These are phyloP conservation scores for Crotalaria pallida DNA, from an alignment of 306 rosid species.

Conservation along the genomic window DNA sequence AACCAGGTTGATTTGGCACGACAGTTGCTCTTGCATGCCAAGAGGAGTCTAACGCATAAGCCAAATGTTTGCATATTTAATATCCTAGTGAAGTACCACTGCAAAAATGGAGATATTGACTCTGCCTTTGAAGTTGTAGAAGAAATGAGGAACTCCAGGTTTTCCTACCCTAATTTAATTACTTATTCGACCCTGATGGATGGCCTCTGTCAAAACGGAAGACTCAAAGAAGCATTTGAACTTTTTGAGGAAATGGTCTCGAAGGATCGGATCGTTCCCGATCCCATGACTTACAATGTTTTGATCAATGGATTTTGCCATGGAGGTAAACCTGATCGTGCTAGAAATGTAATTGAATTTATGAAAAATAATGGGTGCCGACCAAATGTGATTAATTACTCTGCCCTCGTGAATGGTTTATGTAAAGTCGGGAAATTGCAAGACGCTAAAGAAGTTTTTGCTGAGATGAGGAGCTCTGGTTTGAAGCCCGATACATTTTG, in stretches of 20 bases:
- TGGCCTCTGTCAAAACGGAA: conserved; percentile 68
- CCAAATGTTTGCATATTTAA: conserved; percentile 80
- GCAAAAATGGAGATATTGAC: conserved; percentile 66
- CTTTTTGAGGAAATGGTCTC: conserved; percentile 79
- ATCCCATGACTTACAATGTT: conserved; percentile 65
- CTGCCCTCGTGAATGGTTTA: conserved; percentile 62
- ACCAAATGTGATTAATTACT: conserved; percentile 67
- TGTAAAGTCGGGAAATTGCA: conserved; percentile 49
- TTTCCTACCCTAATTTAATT: conserved; percentile 65
- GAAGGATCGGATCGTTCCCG: conserved; percentile 58
- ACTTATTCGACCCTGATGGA: conserved; percentile 80
- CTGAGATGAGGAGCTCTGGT: conserved; percentile 55
- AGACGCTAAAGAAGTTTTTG: conserved; percentile 53
- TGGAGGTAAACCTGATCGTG: conserved; percentile 56
- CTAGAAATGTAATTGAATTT: conserved; percentile 56
- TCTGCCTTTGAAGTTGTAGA: conserved; percentile 71
- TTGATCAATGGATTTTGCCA: conserved; percentile 73
- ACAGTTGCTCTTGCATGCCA: conserved; percentile 53
- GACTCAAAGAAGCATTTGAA: conserved; percentile 70
- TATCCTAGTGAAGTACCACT: conserved; percentile 81
- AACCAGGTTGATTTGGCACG: conserved; percentile 62
- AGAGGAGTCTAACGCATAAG: conserved; percentile 41
- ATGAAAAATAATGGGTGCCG: conserved; percentile 80
- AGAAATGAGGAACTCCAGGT: conserved; percentile 58
- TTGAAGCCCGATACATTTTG: conserved; percentile 62